Percentiles rank a stretch among this genome's conserved stretches.
phyloP scores from a whole-genome alignment of 2,329 filamentous ascomycete species.

The Fusarium albidum region DNA sequence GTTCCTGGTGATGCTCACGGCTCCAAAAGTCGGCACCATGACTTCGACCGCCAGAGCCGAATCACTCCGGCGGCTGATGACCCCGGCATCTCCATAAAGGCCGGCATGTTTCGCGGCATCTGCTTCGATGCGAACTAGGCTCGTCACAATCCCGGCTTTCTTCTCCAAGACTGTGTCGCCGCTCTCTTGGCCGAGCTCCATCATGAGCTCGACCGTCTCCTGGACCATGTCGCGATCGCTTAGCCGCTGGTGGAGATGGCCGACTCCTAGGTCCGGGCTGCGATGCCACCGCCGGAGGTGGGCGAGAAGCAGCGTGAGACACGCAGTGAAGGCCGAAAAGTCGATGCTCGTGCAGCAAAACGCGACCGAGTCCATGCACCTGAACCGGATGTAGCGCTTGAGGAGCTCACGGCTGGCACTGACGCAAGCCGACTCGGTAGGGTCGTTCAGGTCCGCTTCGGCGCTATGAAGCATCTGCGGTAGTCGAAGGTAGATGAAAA shows the following conservation, averaged over 20 bases:
- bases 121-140: not conserved
- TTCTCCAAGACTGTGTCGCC: not conserved
- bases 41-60: too few species aligned
- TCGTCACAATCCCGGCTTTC: not conserved
- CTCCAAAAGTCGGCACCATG: too few species aligned
- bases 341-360: constrained; percentile 4
- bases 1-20: too few species aligned
- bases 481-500: not conserved
- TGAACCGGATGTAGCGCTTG: not conserved
- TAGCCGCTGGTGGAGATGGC: not conserved
- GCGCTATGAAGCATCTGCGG: not conserved
- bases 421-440: not conserved
- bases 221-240: constrained; percentile 1
- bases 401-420: not conserved
- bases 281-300: not conserved
- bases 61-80: not conserved
- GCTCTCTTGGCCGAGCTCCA: not conserved
- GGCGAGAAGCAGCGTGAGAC: constrained; percentile 1
- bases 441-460: not conserved
- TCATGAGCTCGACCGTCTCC: not conserved
- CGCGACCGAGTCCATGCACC: not conserved
- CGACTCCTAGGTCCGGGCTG: too few species aligned
- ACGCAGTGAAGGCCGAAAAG: constrained; percentile 1
- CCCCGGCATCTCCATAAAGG: not conserved
- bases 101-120: not conserved